These are phyloP conservation scores for Nakataea oryzae DNA, from an alignment of 2,329 filamentous ascomycete species.

Conservation along the genomic window DNA sequence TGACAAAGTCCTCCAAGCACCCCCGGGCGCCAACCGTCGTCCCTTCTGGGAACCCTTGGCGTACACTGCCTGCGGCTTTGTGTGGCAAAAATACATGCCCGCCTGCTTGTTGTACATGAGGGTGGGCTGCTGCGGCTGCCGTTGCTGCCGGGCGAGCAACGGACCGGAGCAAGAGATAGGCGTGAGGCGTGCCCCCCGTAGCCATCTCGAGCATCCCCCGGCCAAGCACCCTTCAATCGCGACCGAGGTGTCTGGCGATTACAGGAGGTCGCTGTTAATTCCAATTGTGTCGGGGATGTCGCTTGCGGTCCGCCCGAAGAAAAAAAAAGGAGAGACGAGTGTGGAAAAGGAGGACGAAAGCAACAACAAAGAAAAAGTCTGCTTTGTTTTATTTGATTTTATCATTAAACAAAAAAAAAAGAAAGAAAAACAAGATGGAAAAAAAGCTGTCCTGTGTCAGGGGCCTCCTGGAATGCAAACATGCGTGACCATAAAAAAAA, in stretches of 20 bases:
- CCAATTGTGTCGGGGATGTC: not conserved
- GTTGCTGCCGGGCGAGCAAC: not conserved
- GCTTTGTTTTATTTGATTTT: not conserved
- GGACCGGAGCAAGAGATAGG: not conserved
- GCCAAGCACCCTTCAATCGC: too few species aligned
- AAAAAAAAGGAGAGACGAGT: not conserved
- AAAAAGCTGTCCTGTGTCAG: not conserved
- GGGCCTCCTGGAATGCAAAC: not conserved
- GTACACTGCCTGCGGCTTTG: not conserved
- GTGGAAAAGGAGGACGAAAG: not conserved
- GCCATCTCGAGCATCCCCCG: not conserved
- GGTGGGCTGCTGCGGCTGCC: not conserved
- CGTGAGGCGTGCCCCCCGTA: not conserved
- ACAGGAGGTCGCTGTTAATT: not conserved
- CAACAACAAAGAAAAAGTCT: too few species aligned
- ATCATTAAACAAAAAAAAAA: not conserved
- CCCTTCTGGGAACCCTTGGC: not conserved
- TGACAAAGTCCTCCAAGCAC: not conserved
- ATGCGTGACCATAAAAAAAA: not conserved
- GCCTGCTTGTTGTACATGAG: too few species aligned
- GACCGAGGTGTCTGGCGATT: not conserved
- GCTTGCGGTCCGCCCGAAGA: not conserved
- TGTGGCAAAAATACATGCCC: slow-evolving; percentile 1
- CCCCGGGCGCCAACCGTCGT: not conserved
- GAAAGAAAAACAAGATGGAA: not conserved